Percentiles rank a stretch among this genome's conserved stretches.
Evolutionary conservation across 108 stramenopile genomes (phyloP).

Genomic region (Nitzschia inconspicua): DNA sequence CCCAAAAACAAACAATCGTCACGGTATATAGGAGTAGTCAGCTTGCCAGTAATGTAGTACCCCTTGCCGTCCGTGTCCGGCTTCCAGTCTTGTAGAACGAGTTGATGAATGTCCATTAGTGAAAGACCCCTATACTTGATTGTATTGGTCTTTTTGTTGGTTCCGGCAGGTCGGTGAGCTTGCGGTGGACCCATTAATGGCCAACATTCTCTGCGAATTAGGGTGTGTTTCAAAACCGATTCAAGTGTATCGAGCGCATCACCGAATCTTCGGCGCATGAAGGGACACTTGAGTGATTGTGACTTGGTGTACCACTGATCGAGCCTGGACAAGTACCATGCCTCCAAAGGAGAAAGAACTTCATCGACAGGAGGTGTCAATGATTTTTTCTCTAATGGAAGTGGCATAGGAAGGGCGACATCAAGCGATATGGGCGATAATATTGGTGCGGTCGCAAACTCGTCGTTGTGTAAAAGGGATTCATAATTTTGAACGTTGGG

Average conservation of each 20-base stretch:
- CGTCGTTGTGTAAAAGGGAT: too few relatives aligned
- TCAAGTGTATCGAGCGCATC: constrained; percentile 51
- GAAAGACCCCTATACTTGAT: constrained; percentile 35
- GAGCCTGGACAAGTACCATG: constrained; percentile 11
- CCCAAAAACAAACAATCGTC: constrained; percentile 61
- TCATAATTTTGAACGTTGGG: too few relatives aligned
- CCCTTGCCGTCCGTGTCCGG: constrained; percentile 28
- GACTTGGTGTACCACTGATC: constrained; percentile 40
- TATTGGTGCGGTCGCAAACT: too few relatives aligned
- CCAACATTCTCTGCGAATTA: too few relatives aligned
- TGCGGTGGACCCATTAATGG: too few relatives aligned
- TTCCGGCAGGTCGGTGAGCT: constrained; percentile 1
- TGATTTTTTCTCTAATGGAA: too few relatives aligned
- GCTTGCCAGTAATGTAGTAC: constrained; percentile 62
- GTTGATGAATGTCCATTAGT: constrained; percentile 8
- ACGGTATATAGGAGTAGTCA: constrained; percentile 48
- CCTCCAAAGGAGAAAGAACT: constrained; percentile 9
- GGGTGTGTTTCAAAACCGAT: constrained; percentile 22
- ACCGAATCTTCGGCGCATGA: constrained; percentile 53
- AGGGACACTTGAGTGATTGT: constrained; percentile 55
- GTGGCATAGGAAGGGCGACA: too few relatives aligned
- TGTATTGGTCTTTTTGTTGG: constrained; percentile 1
- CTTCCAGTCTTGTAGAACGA: constrained; percentile 22
- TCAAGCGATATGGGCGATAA: too few relatives aligned
- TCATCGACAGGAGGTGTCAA: too few relatives aligned